Evolutionary conservation across 768 basidiomycete genomes (phyloP).

Genomic region (Pisolithus sp.): DNA sequence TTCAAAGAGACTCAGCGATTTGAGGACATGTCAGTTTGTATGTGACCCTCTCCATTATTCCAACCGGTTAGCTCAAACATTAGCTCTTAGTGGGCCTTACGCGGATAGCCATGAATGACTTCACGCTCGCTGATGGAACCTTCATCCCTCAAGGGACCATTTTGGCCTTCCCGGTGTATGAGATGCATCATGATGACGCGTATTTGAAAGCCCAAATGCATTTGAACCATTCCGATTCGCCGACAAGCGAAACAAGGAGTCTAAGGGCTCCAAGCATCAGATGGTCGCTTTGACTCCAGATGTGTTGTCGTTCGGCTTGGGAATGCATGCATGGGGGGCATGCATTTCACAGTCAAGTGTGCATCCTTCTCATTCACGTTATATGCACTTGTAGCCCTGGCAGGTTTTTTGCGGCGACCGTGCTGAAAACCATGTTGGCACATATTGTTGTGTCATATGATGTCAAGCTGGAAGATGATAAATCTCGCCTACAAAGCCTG

Average conservation of each 20-base stretch:
- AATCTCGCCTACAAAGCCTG: neutral
- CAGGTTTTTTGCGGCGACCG: constrained; percentile 38
- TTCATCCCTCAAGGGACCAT: constrained; percentile 25
- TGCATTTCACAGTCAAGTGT: no score
- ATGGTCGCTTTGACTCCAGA: constrained; percentile 27
- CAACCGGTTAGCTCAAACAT: neutral
- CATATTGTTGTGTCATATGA: constrained; percentile 32
- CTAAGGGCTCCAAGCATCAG: constrained; percentile 3
- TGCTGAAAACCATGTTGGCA: constrained; percentile 43
- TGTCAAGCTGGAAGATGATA: constrained; percentile 6
- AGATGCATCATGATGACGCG: constrained; percentile 2
- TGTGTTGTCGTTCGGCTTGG: constrained; percentile 30
- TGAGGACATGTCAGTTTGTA: constrained; percentile 19
- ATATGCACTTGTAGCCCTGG: constrained; percentile 4
- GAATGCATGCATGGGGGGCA: constrained; percentile 11
- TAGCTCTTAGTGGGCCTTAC: constrained; percentile 18
- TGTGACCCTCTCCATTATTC: neutral
- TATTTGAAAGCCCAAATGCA: constrained; percentile 25
- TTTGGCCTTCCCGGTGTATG: constrained; percentile 12
- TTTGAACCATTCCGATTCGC: constrained; percentile 45
- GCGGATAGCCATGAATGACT: constrained; percentile 24
- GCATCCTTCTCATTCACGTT: neutral
- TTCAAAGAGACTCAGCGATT: constrained; percentile 28
- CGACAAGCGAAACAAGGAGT: constrained; percentile 5
- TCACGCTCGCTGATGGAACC: constrained; percentile 32